These are phyloP conservation scores for Fusarium xylarioides DNA, from an alignment of 2,329 filamentous ascomycete genomes.

Conservation along the genomic window DNA sequence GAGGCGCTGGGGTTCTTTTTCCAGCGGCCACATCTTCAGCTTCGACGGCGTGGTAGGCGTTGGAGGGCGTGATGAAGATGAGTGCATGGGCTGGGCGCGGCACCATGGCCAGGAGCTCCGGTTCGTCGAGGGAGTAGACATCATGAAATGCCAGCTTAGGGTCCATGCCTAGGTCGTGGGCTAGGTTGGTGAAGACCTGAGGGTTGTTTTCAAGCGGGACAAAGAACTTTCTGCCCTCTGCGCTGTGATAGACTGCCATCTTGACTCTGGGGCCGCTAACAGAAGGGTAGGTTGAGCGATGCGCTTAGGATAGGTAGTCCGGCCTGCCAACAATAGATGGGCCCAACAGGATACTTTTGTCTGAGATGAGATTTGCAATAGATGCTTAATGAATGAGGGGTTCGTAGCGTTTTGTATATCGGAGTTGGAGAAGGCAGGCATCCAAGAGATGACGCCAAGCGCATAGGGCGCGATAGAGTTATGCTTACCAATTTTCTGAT, in stretches of 20 bases:
- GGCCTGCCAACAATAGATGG: neutral
- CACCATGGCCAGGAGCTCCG: neutral
- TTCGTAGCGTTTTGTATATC: fast-evolving
- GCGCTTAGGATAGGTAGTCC: neutral
- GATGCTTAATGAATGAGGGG: too few relatives aligned
- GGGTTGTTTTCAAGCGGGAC: neutral
- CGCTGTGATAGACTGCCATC: neutral
- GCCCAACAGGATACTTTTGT: fast-evolving
- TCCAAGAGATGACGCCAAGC: neutral
- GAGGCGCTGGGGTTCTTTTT: neutral
- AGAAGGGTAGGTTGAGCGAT: neutral
- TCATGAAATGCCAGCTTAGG: fast-evolving
- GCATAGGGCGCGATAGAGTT: neutral
- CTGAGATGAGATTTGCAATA: neutral
- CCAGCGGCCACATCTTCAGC: neutral
- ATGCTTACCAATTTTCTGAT: neutral
- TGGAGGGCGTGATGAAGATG: neutral
- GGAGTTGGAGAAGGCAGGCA: neutral
- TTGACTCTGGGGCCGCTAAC: neutral
- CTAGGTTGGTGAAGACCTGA: neutral
- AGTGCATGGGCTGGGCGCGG: neutral
- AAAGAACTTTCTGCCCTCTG: neutral
- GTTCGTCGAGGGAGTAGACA: neutral
- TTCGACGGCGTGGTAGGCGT: neutral
- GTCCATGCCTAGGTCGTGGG: neutral